Evolutionary conservation across 345 rosid genomes (phyloP), one percentile per base, ranked within the genome.

Genomic region (Mallotus nudiflorus): DNA sequence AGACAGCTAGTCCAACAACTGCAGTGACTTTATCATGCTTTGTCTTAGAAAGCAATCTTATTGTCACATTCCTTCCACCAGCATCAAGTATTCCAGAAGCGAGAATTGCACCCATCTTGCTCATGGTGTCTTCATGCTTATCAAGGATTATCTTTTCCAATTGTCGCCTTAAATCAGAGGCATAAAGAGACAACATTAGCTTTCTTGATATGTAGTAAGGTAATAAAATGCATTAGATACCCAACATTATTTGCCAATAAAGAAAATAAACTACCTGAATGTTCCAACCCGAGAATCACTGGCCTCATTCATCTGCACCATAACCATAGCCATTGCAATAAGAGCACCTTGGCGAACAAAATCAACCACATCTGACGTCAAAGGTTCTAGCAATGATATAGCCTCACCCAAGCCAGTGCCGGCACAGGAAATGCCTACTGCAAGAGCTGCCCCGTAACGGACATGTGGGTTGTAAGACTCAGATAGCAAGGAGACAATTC

Each of bases 311-410:
- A 84, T 84, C 85, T 96, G 99, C 74, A 89, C 85, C 98, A 96
- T 88, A 73, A 96, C 99, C 99, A 96, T 96, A 49, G 99, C 98
- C 99, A 92, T 92, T 52, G 99, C 97, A 76, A 96, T 89, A 62
- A 96, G 91, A 45, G 99, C 99, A 82, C 99, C 98, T 89, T 96
- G 99, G 59, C 98, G 96, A 84, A 96, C 99, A 87, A 96, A 96
- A 81, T 92, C 98, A 56, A 96, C 97, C 35, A 92, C 98, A 83
- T 96, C 98, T 58, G 96, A 92, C 15, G 96, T 96, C 69, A 96
- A 84, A 60, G 97, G 99, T 85, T 96, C 99, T 42, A 96, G 82
- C 86, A 96, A 84, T 51, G 98, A 92, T 82, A 96, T 87, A n/a
- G 99, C 99, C 85, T 96, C 98, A 49, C 96, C 92, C 77, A 96